These are phyloP conservation scores for Musa schizocarpa DNA, from an alignment of 176 grass and related monocot genomes.

Conservation along the genomic window DNA sequence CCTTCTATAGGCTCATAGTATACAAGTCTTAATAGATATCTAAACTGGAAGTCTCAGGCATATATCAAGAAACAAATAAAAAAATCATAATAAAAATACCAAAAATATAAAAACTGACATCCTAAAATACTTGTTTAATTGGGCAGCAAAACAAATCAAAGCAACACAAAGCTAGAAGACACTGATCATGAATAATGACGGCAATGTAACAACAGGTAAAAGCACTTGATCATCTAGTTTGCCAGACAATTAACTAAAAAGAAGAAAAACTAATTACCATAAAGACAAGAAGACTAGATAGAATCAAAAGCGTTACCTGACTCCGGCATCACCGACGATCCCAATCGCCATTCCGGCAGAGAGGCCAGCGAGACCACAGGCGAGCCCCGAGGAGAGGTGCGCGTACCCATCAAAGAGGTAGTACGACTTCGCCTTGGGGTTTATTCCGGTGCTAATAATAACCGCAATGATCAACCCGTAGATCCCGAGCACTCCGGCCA, in stretches of 20 bases:
- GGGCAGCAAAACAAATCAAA: too few species aligned
- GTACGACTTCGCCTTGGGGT: slow-evolving; percentile 19
- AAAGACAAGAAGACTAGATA: not conserved
- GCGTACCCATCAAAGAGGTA: slow-evolving; percentile 16
- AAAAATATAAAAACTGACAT: too few species aligned
- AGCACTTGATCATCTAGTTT: not conserved
- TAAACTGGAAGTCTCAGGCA: too few species aligned
- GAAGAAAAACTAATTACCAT: not conserved
- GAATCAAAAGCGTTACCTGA: slow-evolving; percentile 8
- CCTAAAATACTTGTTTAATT: too few species aligned
- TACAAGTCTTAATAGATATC: too few species aligned
- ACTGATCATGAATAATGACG: not conserved
- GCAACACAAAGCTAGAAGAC: too few species aligned
- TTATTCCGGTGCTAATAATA: slow-evolving; percentile 9
- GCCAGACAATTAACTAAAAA: not conserved
- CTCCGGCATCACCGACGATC: slow-evolving; percentile 12
- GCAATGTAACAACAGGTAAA: not conserved
- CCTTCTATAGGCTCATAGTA: too few species aligned
- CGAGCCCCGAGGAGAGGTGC: slow-evolving; percentile 9
- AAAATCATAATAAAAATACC: too few species aligned
- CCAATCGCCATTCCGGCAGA: slow-evolving; percentile 12
- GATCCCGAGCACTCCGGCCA: slow-evolving; percentile 16
- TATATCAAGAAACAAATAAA: too few species aligned
- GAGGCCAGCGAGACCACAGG: slow-evolving; percentile 8
- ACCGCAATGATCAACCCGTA: slow-evolving; percentile 12